Evolutionary conservation across 331 rosid species (phyloP).

Genomic region (Spiraea crenata): DNA sequence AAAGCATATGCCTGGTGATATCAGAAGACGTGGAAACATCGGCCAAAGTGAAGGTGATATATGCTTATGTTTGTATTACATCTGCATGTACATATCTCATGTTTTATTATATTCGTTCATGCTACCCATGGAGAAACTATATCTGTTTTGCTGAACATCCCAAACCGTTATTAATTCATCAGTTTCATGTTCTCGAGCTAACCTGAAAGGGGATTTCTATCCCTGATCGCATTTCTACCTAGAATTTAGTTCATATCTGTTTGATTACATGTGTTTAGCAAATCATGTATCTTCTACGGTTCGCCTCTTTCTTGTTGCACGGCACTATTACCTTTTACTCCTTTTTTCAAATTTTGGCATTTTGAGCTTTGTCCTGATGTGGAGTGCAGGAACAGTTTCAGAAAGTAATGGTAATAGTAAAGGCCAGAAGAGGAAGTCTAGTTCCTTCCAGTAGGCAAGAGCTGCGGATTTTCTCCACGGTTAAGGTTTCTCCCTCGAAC

Average conservation of each 20-base stretch:
- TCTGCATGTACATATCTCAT: not conserved
- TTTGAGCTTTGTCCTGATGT: not conserved
- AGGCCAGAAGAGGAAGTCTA: constrained; percentile 26
- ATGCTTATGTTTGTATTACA: not conserved
- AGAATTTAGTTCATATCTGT: not conserved
- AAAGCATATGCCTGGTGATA: not conserved
- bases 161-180: not conserved
- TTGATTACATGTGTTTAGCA: not conserved
- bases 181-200: not conserved
- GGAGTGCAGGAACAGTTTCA: constrained; percentile 18
- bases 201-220: not conserved
- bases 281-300: not conserved
- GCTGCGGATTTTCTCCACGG: constrained; percentile 21
- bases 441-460: constrained; percentile 20
- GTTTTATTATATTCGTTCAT: not conserved
- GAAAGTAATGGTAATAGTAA: constrained; percentile 5
- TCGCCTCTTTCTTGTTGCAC: not conserved
- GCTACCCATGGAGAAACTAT: not conserved
- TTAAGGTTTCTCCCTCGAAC: constrained; percentile 16
- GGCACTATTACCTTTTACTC: not conserved
- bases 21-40: constrained; percentile 10
- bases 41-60: constrained; percentile 22
- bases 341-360: not conserved
- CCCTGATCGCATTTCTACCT: not conserved
- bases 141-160: not conserved